Evolutionary conservation across 768 basidiomycete genomes (phyloP), one percentile per base, ranked within the genome.

Genomic region (Tylopilus felleus): DNA sequence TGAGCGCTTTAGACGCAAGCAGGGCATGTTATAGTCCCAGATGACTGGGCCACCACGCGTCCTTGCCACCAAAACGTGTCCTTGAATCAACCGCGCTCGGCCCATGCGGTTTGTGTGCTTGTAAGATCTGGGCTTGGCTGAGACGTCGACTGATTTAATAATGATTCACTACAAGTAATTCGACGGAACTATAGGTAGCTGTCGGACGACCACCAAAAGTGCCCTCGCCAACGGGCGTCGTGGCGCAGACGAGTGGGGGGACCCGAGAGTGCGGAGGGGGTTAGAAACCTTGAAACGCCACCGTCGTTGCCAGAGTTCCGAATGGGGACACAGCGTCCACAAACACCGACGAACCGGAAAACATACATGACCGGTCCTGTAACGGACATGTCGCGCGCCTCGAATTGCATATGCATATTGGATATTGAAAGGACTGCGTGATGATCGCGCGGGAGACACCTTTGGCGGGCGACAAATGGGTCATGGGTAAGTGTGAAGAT

Each of bases 361-460:
- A 8, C 35, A 36, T 17, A 36, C 35, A 36, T 17, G 16, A 36
- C 35, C 35, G 35, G 35, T 17, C 35, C 35, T 36, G 35, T 36
- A 36, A n/a, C 25, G 22, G 3, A 6, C 28, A 22, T 2, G 19
- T 28, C 28, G 41, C 25, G 40, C 29, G 6, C 16, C n/a, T 43
- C 3, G 35, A 38, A 35, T 56, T 33, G 47, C 21, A 33, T 35
- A 41, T 46, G 22, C 6, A 17, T 42, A 49, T 60, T 47, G 31
- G 48, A 51, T 43, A 44, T 61, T 21, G 10, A 25, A 10, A 7
- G 29, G 12, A n/a, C 6, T 41, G 60, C 60, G 49, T 52, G 47
- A 43, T 52, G 44, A 53, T 62, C 60, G 50, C 29, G 38, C 19
- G 8, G 25, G 42, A 22, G 29, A 43, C 28, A 35, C 17, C 25